Evolutionary conservation across 805 yeast species (phyloP).

Genomic region (Candida hispaniensis): DNA sequence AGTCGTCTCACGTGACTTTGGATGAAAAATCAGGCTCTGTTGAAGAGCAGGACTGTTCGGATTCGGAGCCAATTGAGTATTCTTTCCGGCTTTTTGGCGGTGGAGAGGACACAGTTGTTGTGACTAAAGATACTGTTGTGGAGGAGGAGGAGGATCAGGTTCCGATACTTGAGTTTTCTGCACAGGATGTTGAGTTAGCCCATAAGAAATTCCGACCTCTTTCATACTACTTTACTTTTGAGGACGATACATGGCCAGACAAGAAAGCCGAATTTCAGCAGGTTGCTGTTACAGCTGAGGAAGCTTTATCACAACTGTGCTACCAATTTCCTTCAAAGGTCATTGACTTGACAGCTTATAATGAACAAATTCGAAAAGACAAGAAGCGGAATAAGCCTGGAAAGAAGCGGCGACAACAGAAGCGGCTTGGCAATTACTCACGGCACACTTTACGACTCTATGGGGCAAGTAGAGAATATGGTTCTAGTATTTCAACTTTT

Average conservation of each 20-base stretch:
- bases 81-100: conserved; percentile 12
- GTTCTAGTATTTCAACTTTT: conserved; percentile 5
- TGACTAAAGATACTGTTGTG: conserved; percentile 1
- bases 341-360: conserved; percentile 4
- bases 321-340: conserved; percentile 12
- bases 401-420: conserved; percentile 5
- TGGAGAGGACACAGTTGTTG: conserved; percentile 4
- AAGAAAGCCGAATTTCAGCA: too few relatives aligned
- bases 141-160: too few relatives aligned
- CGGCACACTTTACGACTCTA: conserved; percentile 4
- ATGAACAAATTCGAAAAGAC: conserved; percentile 1
- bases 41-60: too few relatives aligned
- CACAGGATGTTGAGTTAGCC: conserved; percentile 7
- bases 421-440: conserved; percentile 10
- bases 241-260: too few relatives aligned
- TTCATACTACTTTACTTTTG: conserved; percentile 13
- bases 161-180: too few relatives aligned
- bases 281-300: too few relatives aligned
- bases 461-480: conserved; percentile 10
- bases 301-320: too few relatives aligned
- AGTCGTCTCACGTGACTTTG: too few relatives aligned
- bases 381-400: conserved; percentile 8
- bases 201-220: conserved; percentile 9
- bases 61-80: too few relatives aligned
- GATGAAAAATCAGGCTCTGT: too few relatives aligned